Evolutionary conservation across 768 basidiomycete genomes (phyloP).

Genomic region (Collybiopsis luxurians): DNA sequence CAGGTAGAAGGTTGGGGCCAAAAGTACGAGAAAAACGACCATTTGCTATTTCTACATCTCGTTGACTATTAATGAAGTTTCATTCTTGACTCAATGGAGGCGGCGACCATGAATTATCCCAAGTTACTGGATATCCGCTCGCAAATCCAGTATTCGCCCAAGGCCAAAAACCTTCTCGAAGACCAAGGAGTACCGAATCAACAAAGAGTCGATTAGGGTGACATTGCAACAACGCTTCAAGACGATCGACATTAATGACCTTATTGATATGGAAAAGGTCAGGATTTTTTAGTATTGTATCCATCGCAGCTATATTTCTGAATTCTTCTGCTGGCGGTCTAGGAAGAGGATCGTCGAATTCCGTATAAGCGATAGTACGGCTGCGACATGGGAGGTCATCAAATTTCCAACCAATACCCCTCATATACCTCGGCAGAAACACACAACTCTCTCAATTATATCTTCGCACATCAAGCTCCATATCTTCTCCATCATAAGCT

Average conservation of each 20-base stretch:
- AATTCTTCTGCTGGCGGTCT: neutral
- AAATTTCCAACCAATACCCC: no score
- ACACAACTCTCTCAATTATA: no score
- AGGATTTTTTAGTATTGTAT: neutral
- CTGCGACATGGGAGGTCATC: no score
- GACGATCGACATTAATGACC: neutral
- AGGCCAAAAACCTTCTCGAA: neutral
- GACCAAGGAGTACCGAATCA: neutral
- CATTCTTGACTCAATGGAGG: neutral
- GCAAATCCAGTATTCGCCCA: neutral
- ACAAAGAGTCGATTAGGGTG: neutral
- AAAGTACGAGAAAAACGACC: neutral
- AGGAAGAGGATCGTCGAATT: neutral
- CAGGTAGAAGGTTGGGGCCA: neutral
- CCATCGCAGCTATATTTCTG: neutral
- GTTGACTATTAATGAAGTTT: neutral
- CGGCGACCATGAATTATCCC: neutral
- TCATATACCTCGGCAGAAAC: no score
- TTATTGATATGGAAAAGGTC: neutral
- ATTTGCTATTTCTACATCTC: neutral
- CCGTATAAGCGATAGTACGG: neutral
- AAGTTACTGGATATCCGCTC: neutral
- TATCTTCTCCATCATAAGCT: neutral
- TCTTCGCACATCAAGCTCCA: no score
- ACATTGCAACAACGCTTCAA: neutral